Conservation (phyloP, 768 basidiomycete species). For the Clathrus columnatus region DNA sequence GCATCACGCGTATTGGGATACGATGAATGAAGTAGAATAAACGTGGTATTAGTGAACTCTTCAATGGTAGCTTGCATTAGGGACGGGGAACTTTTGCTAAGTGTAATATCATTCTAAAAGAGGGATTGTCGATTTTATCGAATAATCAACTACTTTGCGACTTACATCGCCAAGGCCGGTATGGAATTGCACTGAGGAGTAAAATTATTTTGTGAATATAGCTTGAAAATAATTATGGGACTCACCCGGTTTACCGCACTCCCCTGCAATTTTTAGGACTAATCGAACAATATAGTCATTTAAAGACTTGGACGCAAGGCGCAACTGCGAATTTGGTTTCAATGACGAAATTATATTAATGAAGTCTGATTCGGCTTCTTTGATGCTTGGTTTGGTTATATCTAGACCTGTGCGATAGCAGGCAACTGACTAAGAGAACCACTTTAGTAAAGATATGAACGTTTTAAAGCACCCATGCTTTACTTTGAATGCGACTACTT, state of each 20-base stretch:
- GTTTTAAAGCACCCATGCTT: background rate
- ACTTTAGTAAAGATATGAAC: background rate
- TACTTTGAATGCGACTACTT: constrained; percentile 58
- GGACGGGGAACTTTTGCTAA: constrained; percentile 51
- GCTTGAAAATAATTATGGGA: background rate
- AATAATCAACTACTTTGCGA: background rate
- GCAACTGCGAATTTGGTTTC: constrained; percentile 31
- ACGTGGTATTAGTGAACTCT: constrained; percentile 46
- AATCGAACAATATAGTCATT: constrained; percentile 61
- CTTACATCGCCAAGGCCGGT: constrained; percentile 62
- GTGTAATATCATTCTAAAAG: constrained; percentile 44
- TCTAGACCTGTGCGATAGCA: constrained; percentile 73
- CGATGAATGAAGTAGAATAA: constrained; percentile 67
- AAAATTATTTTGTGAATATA: background rate
- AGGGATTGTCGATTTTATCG: too few species aligned
- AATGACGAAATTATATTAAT: constrained; percentile 23
- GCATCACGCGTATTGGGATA: constrained; percentile 76
- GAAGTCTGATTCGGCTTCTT: constrained; percentile 16
- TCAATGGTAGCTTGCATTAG: constrained; percentile 62
- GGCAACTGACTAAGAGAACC: constrained; percentile 37
- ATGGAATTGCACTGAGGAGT: constrained; percentile 65
- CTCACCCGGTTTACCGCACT: constrained; percentile 52
- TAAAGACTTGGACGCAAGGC: constrained; percentile 50
- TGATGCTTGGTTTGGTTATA: constrained; percentile 27
- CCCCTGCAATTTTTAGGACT: constrained; percentile 44